Base-by-base conservation (phyloP, 192 early-diverging fungal genomes). In the Podochytrium sp. region DNA sequence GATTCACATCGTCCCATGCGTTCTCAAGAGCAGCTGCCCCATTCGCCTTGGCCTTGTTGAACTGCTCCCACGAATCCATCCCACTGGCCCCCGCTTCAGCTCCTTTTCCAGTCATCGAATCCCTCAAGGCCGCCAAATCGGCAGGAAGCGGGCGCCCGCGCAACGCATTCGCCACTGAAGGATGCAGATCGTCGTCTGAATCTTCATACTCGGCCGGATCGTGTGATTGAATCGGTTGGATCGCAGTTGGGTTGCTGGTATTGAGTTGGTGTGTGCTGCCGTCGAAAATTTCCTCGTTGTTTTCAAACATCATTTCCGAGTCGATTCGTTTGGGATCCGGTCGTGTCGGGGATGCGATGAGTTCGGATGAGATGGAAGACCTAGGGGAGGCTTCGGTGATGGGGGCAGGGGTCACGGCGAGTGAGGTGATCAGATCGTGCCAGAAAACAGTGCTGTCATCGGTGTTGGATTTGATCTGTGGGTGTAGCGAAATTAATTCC, bases 381-480 rank as follows among this genome's bases (percentile, higher is more conserved):
- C 75, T 53, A 6, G 65, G 65, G 10, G 39, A 67, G 2, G 66
- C 66, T 18, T 76, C 75, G 14, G n/a, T 67, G 41, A 67, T 67
- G 2, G 66, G 56, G 6, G 56, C 64, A 59, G 66, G 66, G 27
- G 65, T 57, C 4, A 52, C 41, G 1, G 75, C 75, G 16, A 68
- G 49, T n/a, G 75, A 67, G 14, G 66, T 58, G 18, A 76, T 50
- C 5, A 76, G 59, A 25, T 76, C 75, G 47, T 76, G 66, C 75
- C 75, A 76, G 40, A 76, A 76, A 23, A 34, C 42, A 37, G 75
- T 59, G 30, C 60, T 60, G 47, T 76, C 75, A 12, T 65, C 66
- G 12, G 62, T 47, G 6, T 68, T 42, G 0, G 64, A 60, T 59
- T 76, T 76, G 33, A 76, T n/a, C 75, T 74, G 34, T 12, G 18